Percentiles rank a stretch among this genome's conserved stretches.
These are phyloP conservation scores for Neofusicoccum sp. DNA, from an alignment of 2,329 filamentous ascomycete genomes.

Conservation along the genomic window DNA sequence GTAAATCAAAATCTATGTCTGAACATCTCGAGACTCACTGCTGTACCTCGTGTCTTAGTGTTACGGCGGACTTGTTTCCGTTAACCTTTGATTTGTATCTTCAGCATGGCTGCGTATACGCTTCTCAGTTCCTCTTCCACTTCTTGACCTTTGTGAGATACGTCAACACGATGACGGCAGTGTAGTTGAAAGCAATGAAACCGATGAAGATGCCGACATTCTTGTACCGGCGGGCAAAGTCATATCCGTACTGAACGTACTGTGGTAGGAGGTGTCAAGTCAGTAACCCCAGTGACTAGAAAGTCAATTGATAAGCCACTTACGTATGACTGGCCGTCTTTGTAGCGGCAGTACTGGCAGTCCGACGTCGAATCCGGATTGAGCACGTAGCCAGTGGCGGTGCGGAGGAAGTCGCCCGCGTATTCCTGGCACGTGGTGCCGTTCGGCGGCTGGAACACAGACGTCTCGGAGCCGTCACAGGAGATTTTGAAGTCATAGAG, in stretches of 20 bases:
- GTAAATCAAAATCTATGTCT: too few relatives aligned
- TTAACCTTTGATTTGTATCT: background rate
- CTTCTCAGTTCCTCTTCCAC: background rate
- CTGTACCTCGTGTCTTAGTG: too few relatives aligned
- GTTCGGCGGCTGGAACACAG: conserved; percentile 61
- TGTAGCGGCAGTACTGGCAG: conserved; percentile 43
- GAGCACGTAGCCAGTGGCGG: conserved; percentile 38
- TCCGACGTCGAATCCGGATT: conserved; percentile 35
- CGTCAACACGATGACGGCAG: background rate
- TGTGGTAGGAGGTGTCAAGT: background rate
- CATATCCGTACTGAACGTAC: background rate
- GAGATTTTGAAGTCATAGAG: conserved; percentile 64
- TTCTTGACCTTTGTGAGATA: conserved; percentile 10
- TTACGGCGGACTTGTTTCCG: background rate
- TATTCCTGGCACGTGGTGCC: conserved; percentile 64
- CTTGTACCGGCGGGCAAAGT: background rate
- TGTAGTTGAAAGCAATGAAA: conserved; percentile 10
- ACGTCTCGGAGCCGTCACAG: conserved; percentile 69
- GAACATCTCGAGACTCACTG: too few relatives aligned
- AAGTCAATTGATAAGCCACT: background rate
- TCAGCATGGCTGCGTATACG: background rate
- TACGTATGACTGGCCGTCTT: background rate
- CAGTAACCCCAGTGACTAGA: too few relatives aligned
- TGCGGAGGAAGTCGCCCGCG: conserved; percentile 36
- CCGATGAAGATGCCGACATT: conserved; percentile 14